Conservation (phyloP, 2,329 filamentous ascomycete species). For the Salinomyces thailandicus region DNA sequence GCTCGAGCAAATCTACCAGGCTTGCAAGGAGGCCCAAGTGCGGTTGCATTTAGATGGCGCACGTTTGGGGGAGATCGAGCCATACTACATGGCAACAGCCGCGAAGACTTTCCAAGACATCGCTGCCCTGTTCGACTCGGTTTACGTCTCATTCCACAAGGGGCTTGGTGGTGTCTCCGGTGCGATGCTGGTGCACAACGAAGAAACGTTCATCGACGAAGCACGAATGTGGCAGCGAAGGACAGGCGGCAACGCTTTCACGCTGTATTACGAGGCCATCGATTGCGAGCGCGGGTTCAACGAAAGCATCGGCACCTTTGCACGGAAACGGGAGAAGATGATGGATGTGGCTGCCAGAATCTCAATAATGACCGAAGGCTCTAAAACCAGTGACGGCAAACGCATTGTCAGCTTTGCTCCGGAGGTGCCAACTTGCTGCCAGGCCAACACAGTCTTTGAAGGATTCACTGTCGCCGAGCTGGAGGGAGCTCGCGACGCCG, state of each 20-base stretch:
- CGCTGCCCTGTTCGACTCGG: constrained; percentile 11
- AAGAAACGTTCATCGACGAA: constrained; percentile 9
- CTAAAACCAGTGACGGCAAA: constrained; percentile 5
- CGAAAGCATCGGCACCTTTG: constrained; percentile 13
- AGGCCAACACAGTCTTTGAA: constrained; percentile 9
- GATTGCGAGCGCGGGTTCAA: constrained; percentile 15
- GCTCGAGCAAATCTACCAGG: constrained; percentile 11
- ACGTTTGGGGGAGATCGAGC: constrained; percentile 18
- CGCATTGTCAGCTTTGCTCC: constrained; percentile 8
- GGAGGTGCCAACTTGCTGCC: constrained; percentile 11
- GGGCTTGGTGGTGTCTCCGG: constrained; percentile 11
- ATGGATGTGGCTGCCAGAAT: constrained; percentile 8
- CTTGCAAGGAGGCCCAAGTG: constrained; percentile 10
- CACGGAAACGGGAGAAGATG: constrained; percentile 12
- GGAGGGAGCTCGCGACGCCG: constrained; percentile 9
- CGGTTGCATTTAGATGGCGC: constrained; percentile 16
- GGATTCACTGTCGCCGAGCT: constrained; percentile 11
- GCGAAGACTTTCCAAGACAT: constrained; percentile 13
- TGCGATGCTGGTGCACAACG: constrained; percentile 12
- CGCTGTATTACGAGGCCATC: constrained; percentile 10
- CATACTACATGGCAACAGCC: constrained; percentile 11
- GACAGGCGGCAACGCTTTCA: constrained; percentile 13
- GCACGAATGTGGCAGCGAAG: constrained; percentile 15
- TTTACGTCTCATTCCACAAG: constrained; percentile 17
- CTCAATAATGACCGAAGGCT: constrained; percentile 5